Percentiles rank a stretch among this genome's conserved stretches.
Conservation (phyloP, 352 stramenopile genomes). For the Phytophthora sansomeana region DNA sequence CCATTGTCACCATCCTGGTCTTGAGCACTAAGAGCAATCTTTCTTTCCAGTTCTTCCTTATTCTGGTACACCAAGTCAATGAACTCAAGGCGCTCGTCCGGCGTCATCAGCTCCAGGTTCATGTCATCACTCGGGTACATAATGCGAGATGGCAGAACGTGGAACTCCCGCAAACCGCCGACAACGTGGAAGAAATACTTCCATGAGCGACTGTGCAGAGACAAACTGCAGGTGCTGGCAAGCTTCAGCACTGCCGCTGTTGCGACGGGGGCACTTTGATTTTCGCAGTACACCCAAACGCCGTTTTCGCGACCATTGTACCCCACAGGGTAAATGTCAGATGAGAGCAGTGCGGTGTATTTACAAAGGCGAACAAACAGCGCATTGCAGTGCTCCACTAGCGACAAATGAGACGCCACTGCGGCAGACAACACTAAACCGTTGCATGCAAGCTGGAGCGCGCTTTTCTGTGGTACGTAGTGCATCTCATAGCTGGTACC, state of each 20-base stretch:
- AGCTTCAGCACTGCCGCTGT: conserved; percentile 80
- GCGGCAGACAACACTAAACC: conserved; percentile 74
- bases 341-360: conserved; percentile 69
- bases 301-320: conserved; percentile 72
- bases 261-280: conserved; percentile 72
- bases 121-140: conserved; percentile 45
- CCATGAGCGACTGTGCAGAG: conserved; percentile 63
- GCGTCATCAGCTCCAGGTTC: conserved; percentile 50
- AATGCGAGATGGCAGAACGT: conserved; percentile 59
- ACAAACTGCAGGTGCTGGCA: conserved; percentile 61
- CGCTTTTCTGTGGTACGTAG: conserved; percentile 77
- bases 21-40: conserved; percentile 52
- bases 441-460: conserved; percentile 81
- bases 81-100: conserved; percentile 62
- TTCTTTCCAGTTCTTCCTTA: conserved; percentile 60
- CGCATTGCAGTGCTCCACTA: conserved; percentile 65
- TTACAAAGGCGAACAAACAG: conserved; percentile 70
- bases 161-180: conserved; percentile 68
- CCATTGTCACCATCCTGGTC: conserved; percentile 30
- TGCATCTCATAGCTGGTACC: conserved; percentile 43
- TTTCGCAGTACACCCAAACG: conserved; percentile 66
- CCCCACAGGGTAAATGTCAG: conserved; percentile 62
- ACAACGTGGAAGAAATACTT: conserved; percentile 71
- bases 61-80: conserved; percentile 65
- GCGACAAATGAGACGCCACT: conserved; percentile 59